phyloP scores from a whole-genome alignment of 2,329 filamentous ascomycete species.

The Trichoderma endophyticum region DNA sequence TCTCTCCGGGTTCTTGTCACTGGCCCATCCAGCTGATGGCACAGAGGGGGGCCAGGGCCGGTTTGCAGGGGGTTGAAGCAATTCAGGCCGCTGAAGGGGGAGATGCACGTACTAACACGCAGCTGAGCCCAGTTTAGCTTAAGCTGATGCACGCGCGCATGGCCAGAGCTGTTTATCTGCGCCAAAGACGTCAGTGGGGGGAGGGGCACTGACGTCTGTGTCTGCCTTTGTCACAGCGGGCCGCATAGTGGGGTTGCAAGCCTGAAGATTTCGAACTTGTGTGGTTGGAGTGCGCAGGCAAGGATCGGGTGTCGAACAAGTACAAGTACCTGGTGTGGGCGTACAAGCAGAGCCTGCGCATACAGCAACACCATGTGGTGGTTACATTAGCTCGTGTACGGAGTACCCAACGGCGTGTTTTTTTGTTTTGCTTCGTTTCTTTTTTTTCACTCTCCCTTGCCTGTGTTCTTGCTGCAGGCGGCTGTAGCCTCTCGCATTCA shows the following conservation, averaged over 20 bases:
- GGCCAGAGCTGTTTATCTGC: not conserved
- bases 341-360: not conserved
- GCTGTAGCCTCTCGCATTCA: not conserved
- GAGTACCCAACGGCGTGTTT: not conserved
- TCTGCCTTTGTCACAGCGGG: constrained; percentile 19
- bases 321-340: not conserved
- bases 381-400: not conserved
- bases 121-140: not conserved
- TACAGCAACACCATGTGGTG: not conserved
- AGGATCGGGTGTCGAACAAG: not conserved
- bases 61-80: not conserved
- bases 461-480: not conserved
- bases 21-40: not conserved
- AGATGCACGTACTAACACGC: not conserved
- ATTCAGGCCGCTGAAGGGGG: not conserved
- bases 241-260: constrained; percentile 14
- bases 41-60: not conserved
- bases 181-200: constrained; percentile 13
- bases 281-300: not conserved
- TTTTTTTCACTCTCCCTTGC: not conserved
- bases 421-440: not conserved
- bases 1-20: not conserved
- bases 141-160: constrained; percentile 5
- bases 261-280: constrained; percentile 15
- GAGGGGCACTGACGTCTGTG: constrained; percentile 14